Conservation (phyloP, 805 yeast species). For the Jamesozyma rosinii region DNA sequence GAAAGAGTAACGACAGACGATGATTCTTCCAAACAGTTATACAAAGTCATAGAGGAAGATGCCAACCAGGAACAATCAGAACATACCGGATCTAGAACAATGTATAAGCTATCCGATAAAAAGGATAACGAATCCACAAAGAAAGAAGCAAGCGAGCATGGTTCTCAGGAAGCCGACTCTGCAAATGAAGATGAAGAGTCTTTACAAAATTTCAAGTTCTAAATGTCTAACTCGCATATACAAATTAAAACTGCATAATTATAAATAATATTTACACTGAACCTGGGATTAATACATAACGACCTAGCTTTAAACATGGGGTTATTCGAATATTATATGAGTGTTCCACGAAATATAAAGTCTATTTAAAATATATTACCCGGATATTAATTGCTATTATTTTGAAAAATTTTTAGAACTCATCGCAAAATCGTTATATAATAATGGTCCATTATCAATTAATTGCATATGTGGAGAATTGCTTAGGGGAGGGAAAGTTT, state of each 20-base stretch:
- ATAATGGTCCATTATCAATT: too few relatives aligned
- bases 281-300: too few relatives aligned
- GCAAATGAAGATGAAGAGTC: constrained; percentile 9
- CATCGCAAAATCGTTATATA: neutral
- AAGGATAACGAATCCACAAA: constrained; percentile 2
- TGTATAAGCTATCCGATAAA: constrained; percentile 2
- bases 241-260: too few relatives aligned
- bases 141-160: neutral
- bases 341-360: too few relatives aligned
- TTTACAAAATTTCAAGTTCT: constrained; percentile 18
- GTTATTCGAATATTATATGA: too few relatives aligned
- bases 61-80: neutral
- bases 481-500: too few relatives aligned
- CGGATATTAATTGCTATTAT: neutral
- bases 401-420: neutral
- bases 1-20: neutral
- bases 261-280: too few relatives aligned
- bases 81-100: neutral
- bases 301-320: too few relatives aligned
- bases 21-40: constrained; percentile 11
- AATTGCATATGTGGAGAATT: too few relatives aligned
- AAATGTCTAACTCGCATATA: neutral
- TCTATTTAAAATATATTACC: too few relatives aligned
- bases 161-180: neutral
- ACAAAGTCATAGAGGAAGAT: constrained; percentile 16